Conservation (phyloP, 2,329 filamentous ascomycete genomes). For the Exserohilum turcica region DNA sequence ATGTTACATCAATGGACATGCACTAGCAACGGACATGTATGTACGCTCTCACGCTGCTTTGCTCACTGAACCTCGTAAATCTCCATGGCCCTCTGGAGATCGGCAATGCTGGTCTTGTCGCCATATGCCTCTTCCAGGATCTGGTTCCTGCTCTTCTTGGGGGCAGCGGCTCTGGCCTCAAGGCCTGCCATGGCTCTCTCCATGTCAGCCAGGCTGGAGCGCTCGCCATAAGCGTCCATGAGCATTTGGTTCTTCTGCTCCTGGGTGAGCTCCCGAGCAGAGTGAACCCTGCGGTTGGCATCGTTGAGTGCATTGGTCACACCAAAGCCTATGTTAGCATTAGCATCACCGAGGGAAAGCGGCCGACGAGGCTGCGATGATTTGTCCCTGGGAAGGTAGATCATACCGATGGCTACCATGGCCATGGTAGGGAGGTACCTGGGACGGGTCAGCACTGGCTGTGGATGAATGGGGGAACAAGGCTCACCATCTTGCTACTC, state of each 20-base stretch:
- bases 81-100: constrained; percentile 53
- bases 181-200: constrained; percentile 38
- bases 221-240: constrained; percentile 40
- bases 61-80: constrained; percentile 51
- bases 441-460: constrained; percentile 5
- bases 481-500: constrained; percentile 40
- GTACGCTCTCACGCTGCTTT: no score
- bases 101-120: constrained; percentile 50
- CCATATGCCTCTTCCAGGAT: constrained; percentile 55
- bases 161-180: constrained; percentile 35
- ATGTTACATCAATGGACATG: no score
- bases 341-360: constrained; percentile 38
- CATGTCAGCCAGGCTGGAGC: constrained; percentile 42
- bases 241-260: constrained; percentile 40
- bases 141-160: constrained; percentile 44
- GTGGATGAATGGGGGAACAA: not conserved
- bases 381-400: constrained; percentile 31
- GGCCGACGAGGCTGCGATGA: constrained; percentile 26
- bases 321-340: constrained; percentile 42
- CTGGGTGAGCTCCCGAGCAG: constrained; percentile 30
- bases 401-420: constrained; percentile 39
- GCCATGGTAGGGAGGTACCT: constrained; percentile 46
- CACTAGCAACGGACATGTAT: no score
- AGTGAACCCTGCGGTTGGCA: constrained; percentile 37
- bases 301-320: constrained; percentile 39